Base-by-base conservation (phyloP, 192 early-diverging fungal genomes). In the Kappamyces sp. region DNA sequence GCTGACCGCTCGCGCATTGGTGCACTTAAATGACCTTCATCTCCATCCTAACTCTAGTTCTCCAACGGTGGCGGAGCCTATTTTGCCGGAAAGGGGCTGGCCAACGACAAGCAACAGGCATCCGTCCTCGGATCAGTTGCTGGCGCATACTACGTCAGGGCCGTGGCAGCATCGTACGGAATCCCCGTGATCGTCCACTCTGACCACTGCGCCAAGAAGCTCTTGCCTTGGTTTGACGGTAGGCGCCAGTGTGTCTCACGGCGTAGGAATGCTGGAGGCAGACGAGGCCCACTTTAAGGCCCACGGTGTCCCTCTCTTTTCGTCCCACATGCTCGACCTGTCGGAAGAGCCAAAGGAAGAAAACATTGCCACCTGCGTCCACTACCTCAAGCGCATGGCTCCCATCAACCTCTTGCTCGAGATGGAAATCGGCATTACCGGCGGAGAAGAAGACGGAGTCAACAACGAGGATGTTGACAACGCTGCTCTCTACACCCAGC, bases 381-480 rank as follows among this genome's bases (percentile, higher is more conserved):
- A 89, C 78, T 96, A 96, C 79, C 77, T 96, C 66, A 73, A 89
- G 76, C 89, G 92, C 63, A 91, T 94, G 86, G 84, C 87, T 30
- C 75, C 81, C 38, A 90, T 95, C 64, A 84, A 88, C 68, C 83
- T 83, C 61, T 80, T 90, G 57, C 83, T 96, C 59, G 94, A 96
- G 80, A 96, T 96, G 90, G 94, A 96, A 80, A 94, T 96, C 51
- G 94, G 94, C 75, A 92, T 96, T 70, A 94, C 91, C 33, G 93
- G 94, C 72, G 94, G 94, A 64, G 94, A 96, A 78, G 94, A 96
- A 74, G 94, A 96, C 71, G 94, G 94, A 73, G 94, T 96, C 53
- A 90, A 95, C 84, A 94, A 96, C 80, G 85, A 88, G 66, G 74
- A 77, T 30, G 91, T 92, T 52, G 92, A 96, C 70, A 93, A 91